These are phyloP conservation scores for Cephalotrichum gorgonifer DNA, from an alignment of 2,329 filamentous ascomycete genomes.

Conservation along the genomic window DNA sequence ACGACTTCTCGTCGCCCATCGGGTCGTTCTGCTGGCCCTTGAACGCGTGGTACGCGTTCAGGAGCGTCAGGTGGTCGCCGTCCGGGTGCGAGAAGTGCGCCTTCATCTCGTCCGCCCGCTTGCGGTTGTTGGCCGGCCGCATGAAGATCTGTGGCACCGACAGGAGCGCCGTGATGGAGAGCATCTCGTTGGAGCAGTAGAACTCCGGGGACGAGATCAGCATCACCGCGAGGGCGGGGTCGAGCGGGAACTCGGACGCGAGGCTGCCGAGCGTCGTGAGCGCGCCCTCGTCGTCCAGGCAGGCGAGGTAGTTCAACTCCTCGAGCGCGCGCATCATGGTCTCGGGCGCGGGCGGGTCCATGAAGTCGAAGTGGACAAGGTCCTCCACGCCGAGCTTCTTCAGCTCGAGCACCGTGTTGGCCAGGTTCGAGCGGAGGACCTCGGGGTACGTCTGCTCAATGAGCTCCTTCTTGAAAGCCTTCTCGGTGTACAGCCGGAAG, in stretches of 20 bases:
- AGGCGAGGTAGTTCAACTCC: constrained; percentile 94
- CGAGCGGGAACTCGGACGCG: constrained; percentile 90
- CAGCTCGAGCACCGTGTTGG: constrained; percentile 88
- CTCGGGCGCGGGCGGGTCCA: constrained; percentile 96
- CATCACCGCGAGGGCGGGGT: constrained; percentile 93
- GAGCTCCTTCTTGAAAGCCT: constrained; percentile 92
- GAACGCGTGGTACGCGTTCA: constrained; percentile 98
- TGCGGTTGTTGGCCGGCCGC: constrained; percentile 72
- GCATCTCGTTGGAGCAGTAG: constrained; percentile 96
- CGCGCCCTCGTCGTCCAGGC: constrained; percentile 91
- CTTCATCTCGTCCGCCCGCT: constrained; percentile 97
- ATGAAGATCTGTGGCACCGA: constrained; percentile 93
- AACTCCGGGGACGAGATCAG: constrained; percentile 95
- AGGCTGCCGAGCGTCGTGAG: constrained; percentile 76
- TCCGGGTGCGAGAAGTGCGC: constrained; percentile 83
- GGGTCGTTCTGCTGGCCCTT: constrained; percentile 56
- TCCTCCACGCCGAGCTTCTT: constrained; percentile 96
- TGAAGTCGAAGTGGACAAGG: constrained; percentile 94
- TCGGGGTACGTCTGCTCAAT: constrained; percentile 97
- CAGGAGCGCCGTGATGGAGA: constrained; percentile 86
- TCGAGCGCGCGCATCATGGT: constrained; percentile 97
- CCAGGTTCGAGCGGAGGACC: constrained; percentile 86
- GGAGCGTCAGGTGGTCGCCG: constrained; percentile 88
- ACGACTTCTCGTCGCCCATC: constrained; percentile 64
- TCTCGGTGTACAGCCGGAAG: constrained; percentile 92